Percentiles rank a stretch among this genome's conserved stretches.
These are phyloP conservation scores for Xerocomellus intermedius DNA, from an alignment of 768 basidiomycete species.

Conservation along the genomic window DNA sequence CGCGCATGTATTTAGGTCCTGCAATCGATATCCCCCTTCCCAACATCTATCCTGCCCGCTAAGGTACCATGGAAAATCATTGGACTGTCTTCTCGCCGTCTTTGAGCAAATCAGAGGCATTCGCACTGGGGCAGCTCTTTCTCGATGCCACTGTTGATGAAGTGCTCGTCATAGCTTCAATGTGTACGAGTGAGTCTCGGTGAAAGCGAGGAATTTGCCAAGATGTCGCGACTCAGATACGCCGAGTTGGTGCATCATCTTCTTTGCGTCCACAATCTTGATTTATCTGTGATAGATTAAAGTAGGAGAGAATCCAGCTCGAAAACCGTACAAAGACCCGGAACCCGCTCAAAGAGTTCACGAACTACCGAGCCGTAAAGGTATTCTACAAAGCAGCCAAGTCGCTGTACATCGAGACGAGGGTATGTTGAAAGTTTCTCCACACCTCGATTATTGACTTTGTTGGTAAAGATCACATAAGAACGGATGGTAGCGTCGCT, in stretches of 20 bases:
- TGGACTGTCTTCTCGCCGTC: neutral
- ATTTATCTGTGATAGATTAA: neutral
- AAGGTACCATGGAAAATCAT: neutral
- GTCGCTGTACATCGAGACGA: neutral
- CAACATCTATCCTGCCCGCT: neutral
- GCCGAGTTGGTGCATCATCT: neutral
- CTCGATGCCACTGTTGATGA: neutral
- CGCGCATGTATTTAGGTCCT: neutral
- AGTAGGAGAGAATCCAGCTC: neutral
- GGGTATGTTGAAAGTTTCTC: neutral
- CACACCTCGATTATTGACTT: neutral
- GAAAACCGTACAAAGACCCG: neutral
- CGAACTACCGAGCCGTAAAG: too few relatives aligned
- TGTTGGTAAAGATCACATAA: neutral
- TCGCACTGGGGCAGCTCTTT: neutral
- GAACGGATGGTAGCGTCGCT: neutral
- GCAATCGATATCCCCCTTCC: neutral
- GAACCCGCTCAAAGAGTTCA: neutral
- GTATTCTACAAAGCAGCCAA: neutral
- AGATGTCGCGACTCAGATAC: neutral
- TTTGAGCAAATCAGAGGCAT: neutral
- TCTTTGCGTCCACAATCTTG: neutral
- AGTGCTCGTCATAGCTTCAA: neutral
- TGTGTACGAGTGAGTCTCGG: neutral
- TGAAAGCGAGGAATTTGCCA: too few relatives aligned